A percentile compares a stretch with the other conserved stretches of the same genome.
phyloP scores from a whole-genome alignment of 129 eudicot species.

The Silybum marianum region DNA sequence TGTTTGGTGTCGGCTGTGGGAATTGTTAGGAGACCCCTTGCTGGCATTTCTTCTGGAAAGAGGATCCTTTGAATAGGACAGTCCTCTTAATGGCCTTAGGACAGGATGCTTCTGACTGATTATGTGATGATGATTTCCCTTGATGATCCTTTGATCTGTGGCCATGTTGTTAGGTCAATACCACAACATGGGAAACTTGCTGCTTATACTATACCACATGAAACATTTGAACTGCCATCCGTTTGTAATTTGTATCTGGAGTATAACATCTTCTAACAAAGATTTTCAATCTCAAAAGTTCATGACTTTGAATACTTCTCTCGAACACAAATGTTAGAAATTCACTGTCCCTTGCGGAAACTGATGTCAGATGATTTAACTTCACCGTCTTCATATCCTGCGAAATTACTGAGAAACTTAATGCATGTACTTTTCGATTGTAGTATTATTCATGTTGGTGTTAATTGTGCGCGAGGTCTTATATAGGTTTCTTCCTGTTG shows the following conservation, averaged over 20 bases:
- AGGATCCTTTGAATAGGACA: neutral
- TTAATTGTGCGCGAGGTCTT: neutral
- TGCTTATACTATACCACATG: neutral
- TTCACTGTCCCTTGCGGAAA: neutral
- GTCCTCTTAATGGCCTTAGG: neutral
- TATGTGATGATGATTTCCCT: neutral
- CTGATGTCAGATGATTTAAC: neutral
- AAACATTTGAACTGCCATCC: neutral
- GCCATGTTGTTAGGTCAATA: neutral
- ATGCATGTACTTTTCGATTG: neutral
- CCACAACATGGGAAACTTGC: neutral
- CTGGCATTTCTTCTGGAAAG: neutral
- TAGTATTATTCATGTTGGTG: neutral
- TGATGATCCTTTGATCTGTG: neutral
- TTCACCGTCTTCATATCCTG: neutral
- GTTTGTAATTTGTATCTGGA: neutral
- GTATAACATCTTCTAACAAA: neutral
- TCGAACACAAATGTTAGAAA: neutral
- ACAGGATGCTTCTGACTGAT: neutral
- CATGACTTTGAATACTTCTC: neutral
- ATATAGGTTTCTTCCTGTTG: neutral
- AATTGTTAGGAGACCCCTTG: neutral
- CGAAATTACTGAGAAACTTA: neutral
- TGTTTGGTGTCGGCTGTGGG: neutral
- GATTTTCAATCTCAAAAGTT: neutral